phyloP scores from a whole-genome alignment of 805 yeast species.

The Sungouiella blattae region DNA sequence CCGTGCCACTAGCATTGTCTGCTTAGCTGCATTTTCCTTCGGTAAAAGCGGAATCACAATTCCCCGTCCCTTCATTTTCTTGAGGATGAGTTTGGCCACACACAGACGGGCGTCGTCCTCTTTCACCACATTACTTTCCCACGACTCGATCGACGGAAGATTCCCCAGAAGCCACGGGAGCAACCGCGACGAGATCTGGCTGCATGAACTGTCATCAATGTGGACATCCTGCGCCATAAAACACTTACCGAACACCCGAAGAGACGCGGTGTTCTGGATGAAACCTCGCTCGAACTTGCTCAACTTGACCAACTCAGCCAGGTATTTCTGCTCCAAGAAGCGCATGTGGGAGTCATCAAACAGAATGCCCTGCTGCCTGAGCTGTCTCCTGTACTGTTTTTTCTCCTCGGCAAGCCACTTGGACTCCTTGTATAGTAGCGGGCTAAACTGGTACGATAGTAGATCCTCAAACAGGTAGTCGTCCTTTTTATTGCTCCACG shows the following conservation, averaged over 20 bases:
- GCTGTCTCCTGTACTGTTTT: slow-evolving; percentile 11
- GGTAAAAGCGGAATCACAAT: slow-evolving; percentile 30
- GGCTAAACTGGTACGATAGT: slow-evolving; percentile 12
- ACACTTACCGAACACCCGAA: slow-evolving; percentile 26
- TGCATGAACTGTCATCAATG: slow-evolving; percentile 8
- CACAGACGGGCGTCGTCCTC: slow-evolving; percentile 7
- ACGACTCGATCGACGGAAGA: slow-evolving; percentile 19
- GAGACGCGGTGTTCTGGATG: slow-evolving; percentile 17
- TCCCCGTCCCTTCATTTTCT: slow-evolving; percentile 24
- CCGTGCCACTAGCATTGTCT: slow-evolving; percentile 18
- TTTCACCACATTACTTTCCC: slow-evolving; percentile 11
- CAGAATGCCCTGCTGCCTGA: slow-evolving; percentile 10
- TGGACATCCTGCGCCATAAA: slow-evolving; percentile 9
- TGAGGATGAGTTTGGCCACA: slow-evolving; percentile 11
- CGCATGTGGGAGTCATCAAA: slow-evolving; percentile 11
- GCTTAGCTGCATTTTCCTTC: slow-evolving; percentile 8
- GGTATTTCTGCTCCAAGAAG: slow-evolving; percentile 10
- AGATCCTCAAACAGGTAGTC: slow-evolving; percentile 5
- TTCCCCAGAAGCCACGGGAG: slow-evolving; percentile 32
- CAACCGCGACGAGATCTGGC: slow-evolving; percentile 11
- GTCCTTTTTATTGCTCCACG: neutral
- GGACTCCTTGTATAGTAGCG: slow-evolving; percentile 21
- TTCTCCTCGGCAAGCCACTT: slow-evolving; percentile 24
- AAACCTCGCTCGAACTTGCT: slow-evolving; percentile 16
- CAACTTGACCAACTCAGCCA: slow-evolving; percentile 4